Evolutionary conservation across 768 basidiomycete species (phyloP), one percentile per base, ranked within the genome.

Genomic region (Hirschioporus abietinus): DNA sequence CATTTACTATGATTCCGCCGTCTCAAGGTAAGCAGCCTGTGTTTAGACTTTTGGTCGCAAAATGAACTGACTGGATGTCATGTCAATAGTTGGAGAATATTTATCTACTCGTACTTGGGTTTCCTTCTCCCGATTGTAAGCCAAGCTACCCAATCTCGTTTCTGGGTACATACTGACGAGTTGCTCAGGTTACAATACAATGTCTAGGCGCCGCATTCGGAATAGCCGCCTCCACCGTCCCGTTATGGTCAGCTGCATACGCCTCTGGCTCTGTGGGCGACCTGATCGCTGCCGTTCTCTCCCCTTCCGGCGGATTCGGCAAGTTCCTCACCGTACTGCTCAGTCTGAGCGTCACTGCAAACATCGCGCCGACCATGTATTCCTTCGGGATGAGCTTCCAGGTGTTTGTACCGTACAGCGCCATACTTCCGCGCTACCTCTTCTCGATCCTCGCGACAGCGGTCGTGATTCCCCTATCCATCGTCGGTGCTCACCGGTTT

Each of bases 351-450:
- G 86, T 93, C 15, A 86, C 88, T 1, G 91, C 86, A 1, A 95
- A 95, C 77, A 89, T 92, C 60, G 90, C 92, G 0, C 86, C 88
- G 1, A 90, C 91, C 7, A 87, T 94, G 68, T 97, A 97, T 75
- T 92, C 89, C 59, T 84, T 90, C 66, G 85, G 87, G 69, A 81
- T 94, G 66, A 88, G 86, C 72, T 79, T 92, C 69, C 92, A 94
- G 72, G 81, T 89, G 0, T 81, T 88, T 70, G 74, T 90, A 5
- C 90, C 91, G 0, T 79, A 78, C 58, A 79, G 88, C 35, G 78
- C 81, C 12, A 76, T 73, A 66, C 80, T 92, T 7, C 91, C 91
- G 0, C 81, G 90, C 72, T 92, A 89, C 74, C 76, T 91, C 12
- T 88, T 93, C 73, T 83, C 86, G 6, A 70, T 92, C 15, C 69